Evolutionary conservation across 768 basidiomycete species (phyloP).

Genomic region (Trametes elegans): DNA sequence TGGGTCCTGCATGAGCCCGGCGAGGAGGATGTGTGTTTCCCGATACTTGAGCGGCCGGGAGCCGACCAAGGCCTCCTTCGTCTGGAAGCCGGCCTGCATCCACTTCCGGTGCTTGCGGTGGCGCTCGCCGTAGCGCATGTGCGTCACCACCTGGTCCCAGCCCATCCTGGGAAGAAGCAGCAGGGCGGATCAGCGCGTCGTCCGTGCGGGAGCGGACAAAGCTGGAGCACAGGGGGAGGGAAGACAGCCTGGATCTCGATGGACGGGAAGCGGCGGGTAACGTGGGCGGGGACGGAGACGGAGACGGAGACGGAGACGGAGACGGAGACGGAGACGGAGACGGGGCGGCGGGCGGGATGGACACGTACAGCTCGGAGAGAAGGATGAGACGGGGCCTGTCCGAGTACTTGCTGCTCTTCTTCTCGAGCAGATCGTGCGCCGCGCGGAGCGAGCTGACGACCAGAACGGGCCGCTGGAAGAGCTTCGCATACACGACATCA

Average conservation of each 20-base stretch:
- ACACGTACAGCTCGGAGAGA: constrained; percentile 27
- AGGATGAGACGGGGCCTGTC: constrained; percentile 32
- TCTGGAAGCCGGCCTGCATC: constrained; percentile 27
- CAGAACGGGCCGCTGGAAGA: constrained; percentile 31
- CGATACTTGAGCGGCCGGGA: constrained; percentile 26
- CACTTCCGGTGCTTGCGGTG: constrained; percentile 31
- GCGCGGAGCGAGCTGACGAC: constrained; percentile 33
- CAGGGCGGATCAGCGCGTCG: constrained; percentile 3
- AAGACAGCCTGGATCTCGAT: too few species aligned
- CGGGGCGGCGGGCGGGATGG: too few species aligned
- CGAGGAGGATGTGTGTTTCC: constrained; percentile 29
- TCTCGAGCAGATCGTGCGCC: constrained; percentile 36
- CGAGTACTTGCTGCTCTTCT: constrained; percentile 32
- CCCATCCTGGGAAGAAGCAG: constrained; percentile 21
- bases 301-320: too few species aligned
- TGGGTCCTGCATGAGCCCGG: constrained; percentile 27
- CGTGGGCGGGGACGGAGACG: too few species aligned
- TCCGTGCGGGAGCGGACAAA: neutral
- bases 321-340: too few species aligned
- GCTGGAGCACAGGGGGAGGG: too few species aligned
- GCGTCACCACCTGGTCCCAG: constrained; percentile 17
- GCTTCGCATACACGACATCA: constrained; percentile 30
- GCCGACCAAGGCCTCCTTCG: constrained; percentile 11
- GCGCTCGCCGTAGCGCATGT: constrained; percentile 26
- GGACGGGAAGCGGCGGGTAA: too few species aligned